Base-by-base conservation (phyloP, 768 basidiomycete species). In the Phaffia tasmanica region DNA sequence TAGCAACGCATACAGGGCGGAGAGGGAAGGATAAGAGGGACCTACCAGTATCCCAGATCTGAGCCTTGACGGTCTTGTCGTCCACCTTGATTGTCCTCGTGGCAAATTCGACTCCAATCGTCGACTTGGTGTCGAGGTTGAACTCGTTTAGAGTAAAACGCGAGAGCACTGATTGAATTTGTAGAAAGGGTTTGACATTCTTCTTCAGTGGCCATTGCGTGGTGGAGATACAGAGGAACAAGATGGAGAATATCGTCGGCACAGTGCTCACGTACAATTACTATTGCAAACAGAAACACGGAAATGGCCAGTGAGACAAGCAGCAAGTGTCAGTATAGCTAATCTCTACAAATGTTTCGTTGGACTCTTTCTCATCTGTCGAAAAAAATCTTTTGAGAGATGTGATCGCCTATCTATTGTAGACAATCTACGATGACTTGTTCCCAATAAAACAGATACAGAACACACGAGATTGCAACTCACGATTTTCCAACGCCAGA, bases 71-170 rank as follows among this genome's bases (percentile, higher is more conserved):
- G 2, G 86, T 92, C 85, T 98, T 98, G 50, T 85, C 84, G 75
- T 98, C 94, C n/a, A 98, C 89, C 71, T 82, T 87, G 76, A 91
- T 89, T 21, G 89, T 88, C 74, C 95, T 84, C 51, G 94, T 97
- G 3, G 94, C 95, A 73, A 99, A 99, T 79, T 98, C 94, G 72
- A 99, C 94, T 63, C 95, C 94, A 77, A 99, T 98, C 27, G 95
- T 99, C 69, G 94, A 98, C 81, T 98, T 97, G 54, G 92, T 91
- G 75, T 98, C 95, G 72, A 94, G 83, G 81, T 93, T 95, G 85
- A 99, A 99, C 79, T 98, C 93, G 75, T 97, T 97, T 72, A 93
- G 86, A 72, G 95, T 99, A 84, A 99, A 99, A 75, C 95, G 91
- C 79, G 92, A 94, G 76, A 99, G 92, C 79, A 99, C 95, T 99